A percentile compares a stretch with the other conserved stretches of the same genome.
phyloP scores from a whole-genome alignment of 2,329 filamentous ascomycete species.

The Graphilbum fragrans region DNA sequence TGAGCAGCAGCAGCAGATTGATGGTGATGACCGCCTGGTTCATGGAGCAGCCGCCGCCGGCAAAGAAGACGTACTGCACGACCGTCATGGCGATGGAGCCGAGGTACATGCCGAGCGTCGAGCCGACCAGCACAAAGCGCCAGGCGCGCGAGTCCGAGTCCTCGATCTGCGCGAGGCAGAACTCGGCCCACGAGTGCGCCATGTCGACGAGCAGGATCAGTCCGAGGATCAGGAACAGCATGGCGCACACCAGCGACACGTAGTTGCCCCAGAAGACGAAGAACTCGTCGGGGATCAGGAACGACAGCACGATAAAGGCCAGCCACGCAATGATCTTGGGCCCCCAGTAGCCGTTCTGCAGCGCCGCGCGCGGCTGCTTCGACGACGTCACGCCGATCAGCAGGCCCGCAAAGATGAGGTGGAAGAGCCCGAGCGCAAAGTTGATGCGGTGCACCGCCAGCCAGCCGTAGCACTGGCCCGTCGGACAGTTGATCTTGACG shows the following conservation, averaged over 20 bases:
- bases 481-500: slow-evolving; percentile 86
- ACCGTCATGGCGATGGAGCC: slow-evolving; percentile 88
- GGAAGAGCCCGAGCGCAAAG: slow-evolving; percentile 90
- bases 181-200: slow-evolving; percentile 94
- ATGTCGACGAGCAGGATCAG: slow-evolving; percentile 88
- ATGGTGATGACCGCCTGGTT: slow-evolving; percentile 94
- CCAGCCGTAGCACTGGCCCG: slow-evolving; percentile 87
- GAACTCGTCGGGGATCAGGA: slow-evolving; percentile 90
- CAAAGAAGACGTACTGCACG: slow-evolving; percentile 96
- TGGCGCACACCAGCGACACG: slow-evolving; percentile 74
- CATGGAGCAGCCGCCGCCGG: slow-evolving; percentile 70
- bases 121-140: slow-evolving; percentile 80
- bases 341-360: slow-evolving; percentile 99
- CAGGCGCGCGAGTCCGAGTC: slow-evolving; percentile 73
- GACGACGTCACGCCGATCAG: slow-evolving; percentile 79
- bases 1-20: slow-evolving; percentile 75
- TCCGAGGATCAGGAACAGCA: slow-evolving; percentile 86
- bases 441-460: slow-evolving; percentile 96
- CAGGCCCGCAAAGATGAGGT: slow-evolving; percentile 72
- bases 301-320: slow-evolving; percentile 75
- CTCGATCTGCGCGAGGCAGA: slow-evolving; percentile 89
- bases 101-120: slow-evolving; percentile 87
- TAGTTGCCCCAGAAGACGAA: slow-evolving; percentile 96
- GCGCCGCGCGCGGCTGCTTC: slow-evolving; percentile 71
- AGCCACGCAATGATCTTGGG: slow-evolving; percentile 91